Base-by-base conservation (phyloP, 352 stramenopile species). In the Phytophthora sojae region DNA sequence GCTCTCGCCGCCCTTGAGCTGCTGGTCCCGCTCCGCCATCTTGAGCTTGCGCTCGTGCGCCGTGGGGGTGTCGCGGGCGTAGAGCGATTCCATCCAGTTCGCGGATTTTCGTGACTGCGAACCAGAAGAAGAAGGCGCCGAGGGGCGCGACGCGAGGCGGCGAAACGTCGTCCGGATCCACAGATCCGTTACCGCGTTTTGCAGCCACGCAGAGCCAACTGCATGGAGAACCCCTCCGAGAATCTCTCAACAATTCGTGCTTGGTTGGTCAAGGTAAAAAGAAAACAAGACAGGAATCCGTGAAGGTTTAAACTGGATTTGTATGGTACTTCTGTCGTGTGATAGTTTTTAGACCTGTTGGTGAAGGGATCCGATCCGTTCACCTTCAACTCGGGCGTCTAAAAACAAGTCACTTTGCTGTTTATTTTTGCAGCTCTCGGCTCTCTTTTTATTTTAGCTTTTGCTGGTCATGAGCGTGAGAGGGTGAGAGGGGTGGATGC, bases 81-180 rank as follows among this genome's bases (percentile, higher is more conserved):
- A 80, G 2, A 80, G 69, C 39, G 73, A 80, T 68, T 80, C 73
- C 73, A 80, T 80, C 25, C n/a, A 64, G 26, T 58, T 61, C 9
- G 9, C 19, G 39, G 53, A 12, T 39, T 64, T 50, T 50, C 26
- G 44, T 53, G 23, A 73, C 37, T 77, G 45, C 39, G 35, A 37
- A 25, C 35, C n/a, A 37, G 29, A 32, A 32, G 29, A 32, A 32
- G 29, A 32, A 32, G 21, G 12, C 37, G 17, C 59, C 52, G 53
- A 71, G 51, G 63, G 52, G 51, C 29, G 21, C 21, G 21, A 21
- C 51, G 51, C 32, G 12, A 15, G 14, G 17, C 64, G 45, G 53
- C 19, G 69, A 74, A 74, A 64, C 64, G 64, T 67, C 69, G 69
- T 57, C n/a, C 19, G n/a, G 45, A 51, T 51, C 45, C 45, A 26